Evolutionary conservation across 1,284 basidiomycete genomes (phyloP).

Genomic region (Leccinum pachyderme): DNA sequence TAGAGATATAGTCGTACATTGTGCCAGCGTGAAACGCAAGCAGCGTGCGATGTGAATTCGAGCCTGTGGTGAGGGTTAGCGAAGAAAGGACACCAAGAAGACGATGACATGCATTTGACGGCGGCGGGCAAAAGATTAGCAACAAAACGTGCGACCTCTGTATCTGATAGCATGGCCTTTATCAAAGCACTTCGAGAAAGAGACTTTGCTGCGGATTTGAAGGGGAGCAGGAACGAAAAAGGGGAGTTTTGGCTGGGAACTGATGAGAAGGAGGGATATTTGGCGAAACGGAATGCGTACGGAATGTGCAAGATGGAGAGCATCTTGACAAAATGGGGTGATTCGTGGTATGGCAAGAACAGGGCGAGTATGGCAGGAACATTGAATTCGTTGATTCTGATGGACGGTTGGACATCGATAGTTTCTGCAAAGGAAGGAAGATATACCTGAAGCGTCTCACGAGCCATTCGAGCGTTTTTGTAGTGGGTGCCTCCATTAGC

Average conservation of each 20-base stretch:
- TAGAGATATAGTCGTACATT: constrained; percentile 77
- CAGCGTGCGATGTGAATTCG: constrained; percentile 64
- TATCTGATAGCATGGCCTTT: constrained; percentile 66
- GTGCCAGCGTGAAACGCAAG: constrained; percentile 84
- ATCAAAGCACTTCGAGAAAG: constrained; percentile 70
- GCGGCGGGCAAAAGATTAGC: constrained; percentile 61
- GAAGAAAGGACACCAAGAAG: not conserved
- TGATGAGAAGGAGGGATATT: constrained; percentile 5
- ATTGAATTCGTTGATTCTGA: constrained; percentile 93
- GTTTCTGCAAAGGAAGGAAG: not conserved
- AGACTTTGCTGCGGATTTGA: constrained; percentile 71
- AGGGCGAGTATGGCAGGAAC: constrained; percentile 75
- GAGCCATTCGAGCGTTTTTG: constrained; percentile 95
- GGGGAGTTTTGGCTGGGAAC: constrained; percentile 43
- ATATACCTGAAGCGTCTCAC: constrained; percentile 87
- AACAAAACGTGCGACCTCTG: constrained; percentile 75
- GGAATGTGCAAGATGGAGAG: constrained; percentile 81
- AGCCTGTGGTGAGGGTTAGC: constrained; percentile 19
- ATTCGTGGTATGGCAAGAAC: constrained; percentile 95
- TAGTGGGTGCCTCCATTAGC: constrained; percentile 79
- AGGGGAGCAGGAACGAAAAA: constrained; percentile 71
- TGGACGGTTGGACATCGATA: not conserved
- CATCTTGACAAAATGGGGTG: constrained; percentile 93
- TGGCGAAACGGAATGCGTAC: constrained; percentile 38
- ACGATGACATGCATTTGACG: constrained; percentile 42